Evolutionary conservation across 2,329 filamentous ascomycete species (phyloP), one percentile per base, ranked within the genome.

Genomic region (Rachicladosporium sp.): DNA sequence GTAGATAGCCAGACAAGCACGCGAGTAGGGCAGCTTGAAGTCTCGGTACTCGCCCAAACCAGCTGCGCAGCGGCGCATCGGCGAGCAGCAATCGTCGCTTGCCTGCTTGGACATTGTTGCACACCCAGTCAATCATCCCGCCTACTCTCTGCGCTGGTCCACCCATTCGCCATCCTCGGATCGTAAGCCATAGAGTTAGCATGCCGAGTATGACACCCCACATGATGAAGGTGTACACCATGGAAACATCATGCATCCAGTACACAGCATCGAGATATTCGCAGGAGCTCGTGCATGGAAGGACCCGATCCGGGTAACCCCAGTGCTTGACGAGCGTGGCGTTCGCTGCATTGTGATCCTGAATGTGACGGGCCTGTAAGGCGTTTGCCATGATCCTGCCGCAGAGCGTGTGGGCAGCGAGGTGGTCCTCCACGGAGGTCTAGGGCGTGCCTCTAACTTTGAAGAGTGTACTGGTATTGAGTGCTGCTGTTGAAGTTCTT

Each of bases 11-110:
- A 1, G 66, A 55, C 1, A 87, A 57, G 7, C 74, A 58, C 1
- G 67, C 55, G 2, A 86, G 63, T 21, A 82, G 65, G 15, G 76
- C 50, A 3, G 85, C 68, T 52, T 87, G 82, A 4, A 84, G 65
- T 13, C 80, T 69, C 1, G 78, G 82, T 2, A 78, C 76, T 44
- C 74, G 69, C 21, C 80, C 79, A 47, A 87, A 85, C 37, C 84
- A 50, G 12, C 58, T 44, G 34, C 44, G 49, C n/a, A 68, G 62
- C 3, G 69, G 57, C 4, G 69, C 67, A 49, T 83, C 78, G 0
- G 75, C 74, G 1, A 86, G 69, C 2, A 86, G 64, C 48, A 71
- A 68, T 21, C 61, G 65, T 11, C 74, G 66, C 9, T 58, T 51
- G 35, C 32, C 10, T 37, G 33, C 23, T 42, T 44, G 27, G 42